Percentiles rank a stretch among this genome's conserved stretches.
These are phyloP conservation scores for Petunia hybrid DNA, from an alignment of 305 asterid genomes.

Conservation along the genomic window DNA sequence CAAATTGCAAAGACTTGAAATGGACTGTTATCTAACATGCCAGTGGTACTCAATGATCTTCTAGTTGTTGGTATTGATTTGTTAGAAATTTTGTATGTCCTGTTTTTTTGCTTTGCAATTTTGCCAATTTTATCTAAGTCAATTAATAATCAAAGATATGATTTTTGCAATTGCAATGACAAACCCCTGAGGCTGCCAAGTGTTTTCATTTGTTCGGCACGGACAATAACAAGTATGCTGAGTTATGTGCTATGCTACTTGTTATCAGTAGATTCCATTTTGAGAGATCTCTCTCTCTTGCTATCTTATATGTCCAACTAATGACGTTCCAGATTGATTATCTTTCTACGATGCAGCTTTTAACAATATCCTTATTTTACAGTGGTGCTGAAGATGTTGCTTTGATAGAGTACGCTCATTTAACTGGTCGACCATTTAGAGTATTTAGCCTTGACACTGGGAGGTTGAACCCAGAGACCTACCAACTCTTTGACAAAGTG, in stretches of 20 bases:
- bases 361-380: slow-evolving; percentile 34
- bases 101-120: not conserved
- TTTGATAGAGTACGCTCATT: slow-evolving; percentile 79
- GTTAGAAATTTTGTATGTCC: not conserved
- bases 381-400: slow-evolving; percentile 98
- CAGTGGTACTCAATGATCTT: not conserved
- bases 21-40: too few relatives aligned
- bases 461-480: slow-evolving; percentile 79
- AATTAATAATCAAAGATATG: not conserved
- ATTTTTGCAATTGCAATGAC: not conserved
- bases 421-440: slow-evolving; percentile 78
- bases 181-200: not conserved
- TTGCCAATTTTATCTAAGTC: not conserved
- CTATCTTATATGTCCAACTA: too few relatives aligned
- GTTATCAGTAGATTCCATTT: not conserved
- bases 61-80: not conserved
- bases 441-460: slow-evolving; percentile 94
- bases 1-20: too few relatives aligned
- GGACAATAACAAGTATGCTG: not conserved
- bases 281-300: not conserved
- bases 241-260: not conserved
- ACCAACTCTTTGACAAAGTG: slow-evolving; percentile 70
- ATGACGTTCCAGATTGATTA: not conserved
- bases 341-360: not conserved
- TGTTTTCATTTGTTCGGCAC: not conserved